phyloP scores from a whole-genome alignment of 768 basidiomycete species.

The Chalciporus piperatus region DNA sequence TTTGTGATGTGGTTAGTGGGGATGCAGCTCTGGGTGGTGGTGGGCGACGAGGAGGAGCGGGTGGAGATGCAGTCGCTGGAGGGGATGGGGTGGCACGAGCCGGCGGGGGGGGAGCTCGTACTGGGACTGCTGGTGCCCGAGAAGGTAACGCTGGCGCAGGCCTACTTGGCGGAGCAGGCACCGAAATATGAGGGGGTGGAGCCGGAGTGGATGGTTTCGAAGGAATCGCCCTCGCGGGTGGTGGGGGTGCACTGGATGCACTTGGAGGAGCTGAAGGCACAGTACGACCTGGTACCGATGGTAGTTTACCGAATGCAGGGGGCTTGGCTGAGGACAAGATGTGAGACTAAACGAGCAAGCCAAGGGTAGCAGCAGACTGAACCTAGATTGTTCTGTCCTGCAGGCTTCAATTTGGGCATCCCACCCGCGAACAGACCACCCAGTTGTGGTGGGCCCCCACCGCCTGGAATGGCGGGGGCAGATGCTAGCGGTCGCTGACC shows the following conservation, averaged over 20 bases:
- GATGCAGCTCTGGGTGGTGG: constrained; percentile 31
- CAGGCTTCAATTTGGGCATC: constrained; percentile 84
- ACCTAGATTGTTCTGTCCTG: constrained; percentile 63
- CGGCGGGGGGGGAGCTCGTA: constrained; percentile 44
- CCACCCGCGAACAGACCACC: constrained; percentile 88
- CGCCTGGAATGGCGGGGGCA: constrained; percentile 19
- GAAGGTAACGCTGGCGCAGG: constrained; percentile 36
- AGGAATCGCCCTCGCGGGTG: constrained; percentile 31
- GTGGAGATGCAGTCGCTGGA: constrained; percentile 15
- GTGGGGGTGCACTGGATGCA: constrained; percentile 26
- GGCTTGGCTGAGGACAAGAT: constrained; percentile 48
- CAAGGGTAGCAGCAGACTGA: constrained; percentile 19
- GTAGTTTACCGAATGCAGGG: constrained; percentile 63
- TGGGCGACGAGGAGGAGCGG: constrained; percentile 28
- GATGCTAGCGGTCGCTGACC: constrained; percentile 22
- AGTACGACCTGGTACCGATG: constrained; percentile 55
- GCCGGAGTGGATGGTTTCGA: constrained; percentile 31
- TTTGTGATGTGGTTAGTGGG: constrained; percentile 26
- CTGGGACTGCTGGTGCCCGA: constrained; percentile 41
- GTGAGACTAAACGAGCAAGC: neutral
- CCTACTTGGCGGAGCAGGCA: constrained; percentile 37
- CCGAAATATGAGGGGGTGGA: constrained; percentile 31
- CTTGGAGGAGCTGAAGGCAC: constrained; percentile 27
- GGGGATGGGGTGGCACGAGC: constrained; percentile 32
- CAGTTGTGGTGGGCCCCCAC: constrained; percentile 71